Evolutionary conservation across 2,329 filamentous ascomycete genomes (phyloP).

Genomic region (Karstenula rhodostoma): DNA sequence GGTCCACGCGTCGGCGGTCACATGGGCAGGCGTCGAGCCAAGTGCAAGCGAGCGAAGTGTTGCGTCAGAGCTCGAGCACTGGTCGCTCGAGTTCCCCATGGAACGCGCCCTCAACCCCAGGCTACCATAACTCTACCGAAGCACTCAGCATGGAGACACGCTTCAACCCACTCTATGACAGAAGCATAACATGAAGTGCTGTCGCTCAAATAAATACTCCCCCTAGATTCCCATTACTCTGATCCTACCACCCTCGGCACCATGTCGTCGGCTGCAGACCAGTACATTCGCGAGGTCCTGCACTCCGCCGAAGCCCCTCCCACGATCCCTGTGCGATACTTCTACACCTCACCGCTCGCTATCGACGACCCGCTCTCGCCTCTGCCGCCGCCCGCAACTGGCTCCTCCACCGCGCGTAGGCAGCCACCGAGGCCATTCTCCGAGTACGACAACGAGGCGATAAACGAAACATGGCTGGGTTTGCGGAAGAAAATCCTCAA

Average conservation of each 20-base stretch:
- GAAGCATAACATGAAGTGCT: slow-evolving; percentile 14
- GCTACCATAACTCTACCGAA: slow-evolving; percentile 23
- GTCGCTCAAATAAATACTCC: slow-evolving; percentile 7
- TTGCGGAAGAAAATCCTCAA: slow-evolving; percentile 61
- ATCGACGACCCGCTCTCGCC: slow-evolving; percentile 89
- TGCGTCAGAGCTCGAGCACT: slow-evolving; percentile 39
- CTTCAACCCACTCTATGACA: background rate
- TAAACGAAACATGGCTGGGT: slow-evolving; percentile 79
- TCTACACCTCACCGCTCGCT: slow-evolving; percentile 81
- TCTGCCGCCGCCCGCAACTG: slow-evolving; percentile 62
- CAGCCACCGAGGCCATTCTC: slow-evolving; percentile 79
- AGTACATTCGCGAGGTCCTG: slow-evolving; percentile 56
- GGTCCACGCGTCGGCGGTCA: background rate
- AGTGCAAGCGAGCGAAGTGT: slow-evolving; percentile 28
- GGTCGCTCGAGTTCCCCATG: slow-evolving; percentile 20
- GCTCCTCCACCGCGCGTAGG: slow-evolving; percentile 57
- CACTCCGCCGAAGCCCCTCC: slow-evolving; percentile 48
- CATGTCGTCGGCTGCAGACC: slow-evolving; percentile 48
- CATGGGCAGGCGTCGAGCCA: slow-evolving; percentile 10
- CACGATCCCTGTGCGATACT: slow-evolving; percentile 64
- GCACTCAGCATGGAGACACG: slow-evolving; percentile 14
- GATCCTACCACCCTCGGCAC: slow-evolving; percentile 23
- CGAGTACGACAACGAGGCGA: slow-evolving; percentile 76
- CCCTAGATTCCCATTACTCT: slow-evolving; percentile 20
- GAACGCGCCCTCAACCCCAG: slow-evolving; percentile 27